Evolutionary conservation across 768 basidiomycete genomes (phyloP).

Genomic region (Lepiota subincarnata): DNA sequence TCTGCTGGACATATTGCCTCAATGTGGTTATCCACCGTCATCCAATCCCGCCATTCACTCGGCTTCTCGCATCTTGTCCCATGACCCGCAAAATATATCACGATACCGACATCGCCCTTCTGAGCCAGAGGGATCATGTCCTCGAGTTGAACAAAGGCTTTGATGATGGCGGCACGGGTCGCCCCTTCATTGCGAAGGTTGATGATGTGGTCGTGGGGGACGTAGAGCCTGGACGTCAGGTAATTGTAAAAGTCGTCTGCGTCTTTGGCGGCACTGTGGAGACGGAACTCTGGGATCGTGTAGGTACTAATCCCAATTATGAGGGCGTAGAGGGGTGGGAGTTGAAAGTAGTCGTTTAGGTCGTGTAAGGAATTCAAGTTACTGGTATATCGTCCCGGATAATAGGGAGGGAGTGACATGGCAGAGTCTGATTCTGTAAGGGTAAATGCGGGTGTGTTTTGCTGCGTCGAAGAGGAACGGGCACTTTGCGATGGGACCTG

Average conservation of each 20-base stretch:
- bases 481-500: no score
- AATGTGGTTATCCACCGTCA: slow-evolving; percentile 24
- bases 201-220: slow-evolving; percentile 29
- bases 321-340: slow-evolving; percentile 31
- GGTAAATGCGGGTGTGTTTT: no score
- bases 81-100: slow-evolving; percentile 44
- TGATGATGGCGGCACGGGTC: slow-evolving; percentile 31
- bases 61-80: slow-evolving; percentile 33
- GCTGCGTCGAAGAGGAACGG: no score
- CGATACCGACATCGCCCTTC: slow-evolving; percentile 26
- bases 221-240: slow-evolving; percentile 24
- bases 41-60: slow-evolving; percentile 21
- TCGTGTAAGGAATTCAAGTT: no score
- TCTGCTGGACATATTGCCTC: slow-evolving; percentile 35
- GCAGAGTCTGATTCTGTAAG: no score
- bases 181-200: slow-evolving; percentile 34
- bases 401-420: no score
- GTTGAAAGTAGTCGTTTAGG: neutral
- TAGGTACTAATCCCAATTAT: slow-evolving; percentile 43
- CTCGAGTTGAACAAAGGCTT: slow-evolving; percentile 22
- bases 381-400: no score
- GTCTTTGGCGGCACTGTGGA: slow-evolving; percentile 36
- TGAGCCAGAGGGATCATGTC: slow-evolving; percentile 16
- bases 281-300: slow-evolving; percentile 18
- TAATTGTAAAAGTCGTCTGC: slow-evolving; percentile 34